Percentiles rank a stretch among this genome's conserved stretches.
Conservation (phyloP, 2,329 filamentous ascomycete species). For the Aspergillus floridensis region DNA sequence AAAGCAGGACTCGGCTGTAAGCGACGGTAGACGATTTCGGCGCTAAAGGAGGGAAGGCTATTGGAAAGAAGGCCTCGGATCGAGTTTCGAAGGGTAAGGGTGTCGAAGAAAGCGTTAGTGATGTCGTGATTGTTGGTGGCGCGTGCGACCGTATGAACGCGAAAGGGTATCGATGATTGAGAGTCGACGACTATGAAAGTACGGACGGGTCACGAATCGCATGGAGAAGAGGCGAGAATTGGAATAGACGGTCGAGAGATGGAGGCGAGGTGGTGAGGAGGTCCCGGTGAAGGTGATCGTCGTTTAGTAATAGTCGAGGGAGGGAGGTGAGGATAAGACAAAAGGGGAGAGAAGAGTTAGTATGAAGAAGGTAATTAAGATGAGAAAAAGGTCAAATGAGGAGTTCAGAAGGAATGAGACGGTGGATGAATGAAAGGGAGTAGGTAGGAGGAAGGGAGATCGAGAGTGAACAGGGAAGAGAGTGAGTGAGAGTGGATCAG, state of each 20-base stretch:
- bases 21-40: not conserved
- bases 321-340: constrained; percentile 8
- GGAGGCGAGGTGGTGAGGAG: not conserved
- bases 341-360: constrained; percentile 12
- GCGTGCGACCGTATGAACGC: constrained; percentile 26
- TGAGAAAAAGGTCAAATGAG: constrained; percentile 9
- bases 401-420: not conserved
- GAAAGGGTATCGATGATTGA: constrained; percentile 20
- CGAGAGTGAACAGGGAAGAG: constrained; percentile 10
- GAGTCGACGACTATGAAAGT: constrained; percentile 19
- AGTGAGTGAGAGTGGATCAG: constrained; percentile 9
- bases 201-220: constrained; percentile 23
- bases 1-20: not conserved
- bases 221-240: constrained; percentile 16
- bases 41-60: not conserved
- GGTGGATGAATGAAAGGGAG: constrained; percentile 5
- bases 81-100: not conserved
- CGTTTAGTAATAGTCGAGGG: constrained; percentile 1
- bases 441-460: constrained; percentile 1
- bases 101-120: constrained; percentile 7
- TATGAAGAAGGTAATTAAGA: constrained; percentile 12
- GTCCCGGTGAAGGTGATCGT: constrained; percentile 6
- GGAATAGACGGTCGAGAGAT: not conserved
- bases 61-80: not conserved
- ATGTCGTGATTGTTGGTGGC: constrained; percentile 18